A percentile compares a stretch with the other conserved stretches of the same genome.
phyloP scores from a whole-genome alignment of 768 basidiomycete genomes.

The Melanogaster broomeanus region DNA sequence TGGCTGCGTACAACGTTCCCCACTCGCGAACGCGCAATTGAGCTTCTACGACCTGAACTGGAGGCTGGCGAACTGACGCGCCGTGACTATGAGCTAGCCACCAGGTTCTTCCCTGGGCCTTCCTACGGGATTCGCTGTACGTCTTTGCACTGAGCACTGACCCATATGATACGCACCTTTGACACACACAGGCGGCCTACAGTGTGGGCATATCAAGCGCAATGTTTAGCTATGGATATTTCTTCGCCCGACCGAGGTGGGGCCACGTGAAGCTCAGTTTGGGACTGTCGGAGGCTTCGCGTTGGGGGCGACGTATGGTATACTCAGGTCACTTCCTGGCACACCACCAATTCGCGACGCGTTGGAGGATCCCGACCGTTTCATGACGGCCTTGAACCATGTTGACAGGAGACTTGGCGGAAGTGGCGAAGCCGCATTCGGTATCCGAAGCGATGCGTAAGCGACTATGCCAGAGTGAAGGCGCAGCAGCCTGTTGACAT shows the following conservation, averaged over 20 bases:
- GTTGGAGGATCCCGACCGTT: conserved; percentile 31
- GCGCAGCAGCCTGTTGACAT: too few species aligned
- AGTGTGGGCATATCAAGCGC: conserved; percentile 23
- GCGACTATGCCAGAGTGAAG: too few species aligned
- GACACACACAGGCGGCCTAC: conserved; percentile 22
- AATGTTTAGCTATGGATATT: conserved; percentile 26
- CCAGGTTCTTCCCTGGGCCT: conserved; percentile 52
- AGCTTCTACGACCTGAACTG: conserved; percentile 33
- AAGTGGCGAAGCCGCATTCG: conserved; percentile 27
- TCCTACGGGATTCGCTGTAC: conserved; percentile 46
- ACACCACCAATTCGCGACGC: conserved; percentile 31
- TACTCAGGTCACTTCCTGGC: conserved; percentile 28
- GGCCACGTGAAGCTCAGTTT: conserved; percentile 25
- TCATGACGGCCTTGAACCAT: conserved; percentile 31
- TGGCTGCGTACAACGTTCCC: conserved; percentile 50
- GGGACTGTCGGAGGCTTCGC: conserved; percentile 25
- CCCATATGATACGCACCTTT: not conserved
- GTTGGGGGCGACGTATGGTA: conserved; percentile 35
- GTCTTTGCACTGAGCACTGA: conserved; percentile 18
- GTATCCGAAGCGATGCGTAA: conserved; percentile 24
- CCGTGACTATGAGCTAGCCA: conserved; percentile 59
- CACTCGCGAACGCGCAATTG: conserved; percentile 35
- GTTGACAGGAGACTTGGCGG: conserved; percentile 34
- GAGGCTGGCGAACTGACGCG: conserved; percentile 28
- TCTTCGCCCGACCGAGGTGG: conserved; percentile 30